Conservation (phyloP, 495 filamentous ascomycete species). For the Glutinoglossum americanum region DNA sequence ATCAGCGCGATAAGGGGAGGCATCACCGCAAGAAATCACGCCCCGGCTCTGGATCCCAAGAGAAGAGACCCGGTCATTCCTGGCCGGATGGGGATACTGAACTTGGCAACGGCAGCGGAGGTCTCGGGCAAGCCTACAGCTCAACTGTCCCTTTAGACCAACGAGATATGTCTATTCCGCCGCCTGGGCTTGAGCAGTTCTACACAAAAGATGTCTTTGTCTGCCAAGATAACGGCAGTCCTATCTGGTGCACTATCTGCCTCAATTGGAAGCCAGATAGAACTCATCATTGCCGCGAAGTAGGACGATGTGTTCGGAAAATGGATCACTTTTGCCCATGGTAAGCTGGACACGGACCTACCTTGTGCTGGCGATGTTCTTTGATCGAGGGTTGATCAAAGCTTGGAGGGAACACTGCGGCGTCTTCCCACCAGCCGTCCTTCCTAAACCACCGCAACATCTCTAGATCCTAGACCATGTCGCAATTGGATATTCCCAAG, state of each 20-base stretch:
- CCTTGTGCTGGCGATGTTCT: not conserved
- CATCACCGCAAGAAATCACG: not conserved
- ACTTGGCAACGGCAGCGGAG: slow-evolving; percentile 13
- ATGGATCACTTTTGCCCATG: slow-evolving; percentile 96
- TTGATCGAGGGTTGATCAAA: not conserved
- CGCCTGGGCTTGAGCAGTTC: slow-evolving; percentile 29
- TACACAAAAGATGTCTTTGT: slow-evolving; percentile 65
- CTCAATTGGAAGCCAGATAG: slow-evolving; percentile 68
- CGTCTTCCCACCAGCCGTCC: not conserved
- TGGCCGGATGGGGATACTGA: not conserved
- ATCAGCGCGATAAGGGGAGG: not conserved
- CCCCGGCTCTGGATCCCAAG: not conserved
- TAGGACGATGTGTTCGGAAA: slow-evolving; percentile 58
- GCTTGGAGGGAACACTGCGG: not conserved
- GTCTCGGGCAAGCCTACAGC: slow-evolving; percentile 11
- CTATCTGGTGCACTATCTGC: slow-evolving; percentile 62
- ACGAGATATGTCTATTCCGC: not conserved
- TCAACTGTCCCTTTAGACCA: not conserved
- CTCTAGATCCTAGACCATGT: not conserved
- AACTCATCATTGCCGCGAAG: slow-evolving; percentile 63
- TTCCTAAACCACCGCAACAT: not conserved
- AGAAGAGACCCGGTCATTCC: not conserved
- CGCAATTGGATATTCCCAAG: not conserved
- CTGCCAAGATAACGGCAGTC: slow-evolving; percentile 57
- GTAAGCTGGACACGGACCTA: slow-evolving; percentile 18